phyloP scores from a whole-genome alignment of 345 rosid species.

The Limnanthes douglasii region DNA sequence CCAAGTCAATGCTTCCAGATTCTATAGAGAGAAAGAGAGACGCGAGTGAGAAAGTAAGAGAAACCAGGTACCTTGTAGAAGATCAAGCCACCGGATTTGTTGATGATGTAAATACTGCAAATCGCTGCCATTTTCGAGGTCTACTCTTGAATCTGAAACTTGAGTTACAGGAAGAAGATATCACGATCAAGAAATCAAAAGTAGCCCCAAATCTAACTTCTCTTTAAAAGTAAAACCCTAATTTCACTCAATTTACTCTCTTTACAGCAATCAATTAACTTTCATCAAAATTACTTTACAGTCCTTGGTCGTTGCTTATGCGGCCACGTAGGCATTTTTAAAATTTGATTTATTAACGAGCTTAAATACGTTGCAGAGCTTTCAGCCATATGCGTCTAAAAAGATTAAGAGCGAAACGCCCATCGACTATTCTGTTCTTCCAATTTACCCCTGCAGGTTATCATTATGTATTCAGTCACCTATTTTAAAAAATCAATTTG shows the following conservation, averaged over 20 bases:
- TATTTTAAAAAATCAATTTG: too few species aligned
- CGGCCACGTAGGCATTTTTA: not conserved
- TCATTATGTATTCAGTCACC: too few species aligned
- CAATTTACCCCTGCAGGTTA: too few species aligned
- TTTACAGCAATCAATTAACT: not conserved
- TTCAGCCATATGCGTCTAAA: too few species aligned
- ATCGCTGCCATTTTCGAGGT: slow-evolving; percentile 43
- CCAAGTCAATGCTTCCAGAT: too few species aligned
- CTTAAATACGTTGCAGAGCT: too few species aligned
- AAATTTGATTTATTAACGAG: too few species aligned
- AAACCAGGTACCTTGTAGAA: slow-evolving; percentile 49
- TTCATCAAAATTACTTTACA: not conserved
- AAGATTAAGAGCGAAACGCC: too few species aligned
- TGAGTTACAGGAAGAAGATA: slow-evolving; percentile 1
- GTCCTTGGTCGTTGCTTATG: not conserved
- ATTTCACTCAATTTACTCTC: not conserved
- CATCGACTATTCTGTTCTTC: too few species aligned
- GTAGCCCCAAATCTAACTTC: not conserved
- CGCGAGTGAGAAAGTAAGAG: not conserved
- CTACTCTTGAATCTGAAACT: slow-evolving; percentile 6
- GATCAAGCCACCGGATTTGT: slow-evolving; percentile 84
- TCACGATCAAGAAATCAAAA: not conserved
- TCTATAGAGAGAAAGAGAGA: not conserved
- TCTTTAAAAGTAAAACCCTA: not conserved
- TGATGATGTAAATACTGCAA: slow-evolving; percentile 71